A percentile compares a stretch with the other conserved stretches of the same genome.
These are phyloP conservation scores for Pichia thaimueangensis DNA, from an alignment of 805 yeast genomes.

Conservation along the genomic window DNA sequence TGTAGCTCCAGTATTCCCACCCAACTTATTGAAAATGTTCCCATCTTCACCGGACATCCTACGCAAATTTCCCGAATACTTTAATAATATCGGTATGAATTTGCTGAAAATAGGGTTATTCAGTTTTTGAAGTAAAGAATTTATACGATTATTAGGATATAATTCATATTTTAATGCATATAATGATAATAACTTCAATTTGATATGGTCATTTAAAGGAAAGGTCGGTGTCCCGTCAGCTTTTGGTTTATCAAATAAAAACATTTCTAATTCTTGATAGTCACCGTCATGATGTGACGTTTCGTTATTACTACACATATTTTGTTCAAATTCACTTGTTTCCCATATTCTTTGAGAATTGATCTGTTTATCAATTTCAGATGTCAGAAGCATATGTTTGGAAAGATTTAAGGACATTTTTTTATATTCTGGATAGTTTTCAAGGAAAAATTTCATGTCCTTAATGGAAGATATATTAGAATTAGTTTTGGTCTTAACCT, in stretches of 20 bases:
- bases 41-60: conserved; percentile 36
- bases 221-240: conserved; percentile 19
- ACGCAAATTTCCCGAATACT: conserved; percentile 37
- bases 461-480: conserved; percentile 69
- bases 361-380: conserved; percentile 76
- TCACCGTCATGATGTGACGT: conserved; percentile 42
- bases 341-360: conserved; percentile 65
- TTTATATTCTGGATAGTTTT: conserved; percentile 89
- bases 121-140: conserved; percentile 33
- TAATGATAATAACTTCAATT: conserved; percentile 65
- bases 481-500: conserved; percentile 67
- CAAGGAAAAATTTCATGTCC: conserved; percentile 87
- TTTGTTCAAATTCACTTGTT: conserved; percentile 85
- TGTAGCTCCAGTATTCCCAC: conserved; percentile 8
- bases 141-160: conserved; percentile 39
- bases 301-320: conserved; percentile 57
- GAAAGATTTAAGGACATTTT: conserved; percentile 82
- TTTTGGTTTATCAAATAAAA: conserved; percentile 36
- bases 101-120: conserved; percentile 30
- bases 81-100: conserved; percentile 41
- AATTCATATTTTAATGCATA: conserved; percentile 68
- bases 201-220: conserved; percentile 39
- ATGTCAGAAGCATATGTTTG: conserved; percentile 85
- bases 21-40: conserved; percentile 23
- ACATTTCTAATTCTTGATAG: conserved; percentile 45